Evolutionary conservation across 331 rosid genomes (phyloP), one percentile per base, ranked within the genome.

Genomic region (Dryas integrifolia): DNA sequence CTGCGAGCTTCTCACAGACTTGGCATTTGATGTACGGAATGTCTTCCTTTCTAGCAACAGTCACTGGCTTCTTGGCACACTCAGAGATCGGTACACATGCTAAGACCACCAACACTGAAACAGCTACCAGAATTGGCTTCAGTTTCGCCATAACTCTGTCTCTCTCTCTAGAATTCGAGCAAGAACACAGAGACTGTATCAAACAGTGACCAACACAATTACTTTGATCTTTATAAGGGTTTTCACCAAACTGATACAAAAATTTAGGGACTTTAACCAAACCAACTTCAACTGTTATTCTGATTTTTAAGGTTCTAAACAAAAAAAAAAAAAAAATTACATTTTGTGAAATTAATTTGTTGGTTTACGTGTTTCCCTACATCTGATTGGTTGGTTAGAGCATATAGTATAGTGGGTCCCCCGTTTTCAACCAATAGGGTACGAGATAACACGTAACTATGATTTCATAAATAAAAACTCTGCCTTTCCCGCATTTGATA

Each of bases 1-100:
- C 83, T 7, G 91, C 95, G 40, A 92, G 91, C 83, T 81, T 86
- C 81, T 90, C 90, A 76, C 98, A 92, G 7, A 92, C 98, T 70
- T 92, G 98, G 45, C 96, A 92, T 82, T 84, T 88, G 69, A 92
- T 88, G 77, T 79, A 90, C 0, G 95, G 96, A 78, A 90, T 59
- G 50, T 92, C 96, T 55, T 90, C 98, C 69, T 82, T 92, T 72
- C 98, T 86, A 26, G 92, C 96, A 15, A 56, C 61, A 14, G 62
- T 76, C 47, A 26, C 83, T 0, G 87, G 85, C 73, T 92, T 90
- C 81, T 92, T 92, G 2, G 81, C 79, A 51, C 92, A 77, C 53
- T 82, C 83, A 3, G 92, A 81, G 21, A 75, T 59, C 2, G 94
- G 94, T 2, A 85, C 18, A 81, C 69, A 84, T 45, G 87, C 49